Evolutionary conservation across 441 rosid genomes (phyloP).

Genomic region (Populus hybrid): DNA sequence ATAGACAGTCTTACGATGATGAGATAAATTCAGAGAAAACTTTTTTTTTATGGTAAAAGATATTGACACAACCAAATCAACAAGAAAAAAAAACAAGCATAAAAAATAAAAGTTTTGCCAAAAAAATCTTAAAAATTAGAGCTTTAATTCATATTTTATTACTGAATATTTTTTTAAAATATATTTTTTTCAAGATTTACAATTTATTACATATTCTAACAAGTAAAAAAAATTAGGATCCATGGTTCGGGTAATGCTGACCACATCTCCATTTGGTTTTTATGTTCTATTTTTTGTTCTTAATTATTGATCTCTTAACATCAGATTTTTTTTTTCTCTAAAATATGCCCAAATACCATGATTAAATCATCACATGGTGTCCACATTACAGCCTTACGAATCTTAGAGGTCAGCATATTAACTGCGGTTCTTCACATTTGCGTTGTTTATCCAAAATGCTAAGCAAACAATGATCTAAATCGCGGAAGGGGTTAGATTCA

Average conservation of each 20-base stretch:
- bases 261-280: background rate
- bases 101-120: no score
- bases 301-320: background rate
- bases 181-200: no score
- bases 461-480: background rate
- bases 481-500: background rate
- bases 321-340: background rate
- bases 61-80: no score
- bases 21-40: no score
- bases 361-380: background rate
- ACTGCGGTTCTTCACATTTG: background rate
- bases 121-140: no score
- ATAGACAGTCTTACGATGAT: no score
- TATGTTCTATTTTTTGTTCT: background rate
- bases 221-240: no score
- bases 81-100: no score
- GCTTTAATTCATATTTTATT: no score
- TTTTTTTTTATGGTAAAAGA: no score
- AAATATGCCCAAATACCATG: background rate
- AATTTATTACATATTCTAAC: no score
- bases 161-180: no score
- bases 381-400: slow-evolving; percentile 50
- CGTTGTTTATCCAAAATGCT: background rate
- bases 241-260: background rate
- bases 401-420: slow-evolving; percentile 53